Base-by-base conservation (phyloP, 208 protist genomes). In the Vickermania spadyakhi region DNA sequence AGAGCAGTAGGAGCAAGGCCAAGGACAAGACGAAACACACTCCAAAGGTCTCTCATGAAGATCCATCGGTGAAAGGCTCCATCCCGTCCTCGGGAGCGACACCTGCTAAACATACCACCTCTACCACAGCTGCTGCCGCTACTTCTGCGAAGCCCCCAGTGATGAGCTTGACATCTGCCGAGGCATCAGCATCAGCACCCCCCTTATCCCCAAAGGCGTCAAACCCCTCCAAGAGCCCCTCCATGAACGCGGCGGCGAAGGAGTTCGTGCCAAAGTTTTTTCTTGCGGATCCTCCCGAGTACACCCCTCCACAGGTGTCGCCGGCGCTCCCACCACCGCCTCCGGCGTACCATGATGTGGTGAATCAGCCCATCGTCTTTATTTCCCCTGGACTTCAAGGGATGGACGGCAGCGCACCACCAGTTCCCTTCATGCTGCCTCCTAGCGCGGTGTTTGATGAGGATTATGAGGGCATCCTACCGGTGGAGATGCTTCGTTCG, bases 241-340 rank as follows among this genome's bases (percentile, higher is more conserved):
- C 76, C 28, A 89, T 89, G 79, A 92, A 92, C 56, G 85, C 77
- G n/a, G 64, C 73, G 3, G 85, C 85, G 25, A 82, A 86, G 58
- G 81, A 84, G 70, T 92, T 92, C 56, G 70, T 89, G 3, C 85
- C 70, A 11, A 64, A 68, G 52, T 83, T 82, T 50, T 55, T 69
- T 31, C 55, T 81, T 29, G 68, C 11, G 11, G 78, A 63, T 41
- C 79, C 82, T 2, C 75, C 75, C 11, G 74, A 84, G 65, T 84
- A 75, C 60, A 63, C 58, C 29, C 73, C 72, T 56, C 22, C 52
- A 56, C n/a, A 28, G 25, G 13, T 56, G 36, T 45, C 36, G 2
- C 27, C 57, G 1, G 13, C 55, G 25, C 51, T 66, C n/a, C 60
- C 28, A 27, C 28, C 58, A 23, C 36, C 36, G 11, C 36, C 36